Evolutionary conservation across 75 land plant species (phyloP).

Genomic region (Larix kaempferi): DNA sequence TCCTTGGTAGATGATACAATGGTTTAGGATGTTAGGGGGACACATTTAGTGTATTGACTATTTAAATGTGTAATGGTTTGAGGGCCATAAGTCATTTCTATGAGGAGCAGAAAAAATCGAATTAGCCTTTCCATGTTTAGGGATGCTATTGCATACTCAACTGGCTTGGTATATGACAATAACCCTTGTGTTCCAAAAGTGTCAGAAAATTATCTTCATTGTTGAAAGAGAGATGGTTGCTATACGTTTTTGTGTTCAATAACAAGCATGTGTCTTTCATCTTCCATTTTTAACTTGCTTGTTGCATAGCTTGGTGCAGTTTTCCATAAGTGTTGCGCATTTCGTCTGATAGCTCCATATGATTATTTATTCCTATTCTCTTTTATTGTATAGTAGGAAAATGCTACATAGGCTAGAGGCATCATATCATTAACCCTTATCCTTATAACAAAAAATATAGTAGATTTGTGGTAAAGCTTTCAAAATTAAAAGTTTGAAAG

Average conservation of each 20-base stretch:
- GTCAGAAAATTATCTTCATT: neutral
- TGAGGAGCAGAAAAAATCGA: neutral
- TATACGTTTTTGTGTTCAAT: neutral
- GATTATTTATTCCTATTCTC: neutral
- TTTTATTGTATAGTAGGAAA: neutral
- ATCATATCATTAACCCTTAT: no score
- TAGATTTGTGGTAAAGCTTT: neutral
- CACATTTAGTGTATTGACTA: no score
- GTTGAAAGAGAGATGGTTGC: neutral
- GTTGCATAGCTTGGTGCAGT: neutral
- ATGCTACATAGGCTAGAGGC: neutral
- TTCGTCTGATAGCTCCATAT: neutral
- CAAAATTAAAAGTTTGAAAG: neutral
- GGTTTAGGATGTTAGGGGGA: no score
- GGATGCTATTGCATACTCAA: neutral
- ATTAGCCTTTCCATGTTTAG: neutral
- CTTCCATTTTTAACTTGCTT: no score
- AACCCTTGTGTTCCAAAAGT: neutral
- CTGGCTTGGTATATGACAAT: neutral
- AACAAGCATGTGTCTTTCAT: no score
- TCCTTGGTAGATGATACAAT: no score
- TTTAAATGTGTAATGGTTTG: no score
- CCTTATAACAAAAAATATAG: no score
- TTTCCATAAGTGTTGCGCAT: neutral
- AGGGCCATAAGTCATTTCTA: no score